Evolutionary conservation across 257 asterid genomes (phyloP).

Genomic region (Primulina eburnea): DNA sequence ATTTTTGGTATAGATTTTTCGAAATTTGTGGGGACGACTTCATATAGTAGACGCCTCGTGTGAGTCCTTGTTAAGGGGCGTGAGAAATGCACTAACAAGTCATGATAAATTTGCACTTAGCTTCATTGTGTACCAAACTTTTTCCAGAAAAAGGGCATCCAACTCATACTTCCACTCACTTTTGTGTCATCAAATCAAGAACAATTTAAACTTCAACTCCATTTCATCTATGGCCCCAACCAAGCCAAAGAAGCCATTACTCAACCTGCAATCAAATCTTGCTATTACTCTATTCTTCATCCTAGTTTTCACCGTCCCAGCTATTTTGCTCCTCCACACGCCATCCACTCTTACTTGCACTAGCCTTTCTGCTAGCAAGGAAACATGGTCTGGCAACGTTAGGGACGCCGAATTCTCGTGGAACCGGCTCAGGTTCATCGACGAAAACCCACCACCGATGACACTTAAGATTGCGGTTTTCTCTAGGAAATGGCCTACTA

Average conservation of each 20-base stretch:
- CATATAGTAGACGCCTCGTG: slow-evolving; percentile 16
- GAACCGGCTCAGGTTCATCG: slow-evolving; percentile 52
- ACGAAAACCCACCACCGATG: slow-evolving; percentile 28
- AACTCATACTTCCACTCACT: slow-evolving; percentile 37
- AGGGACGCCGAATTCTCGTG: slow-evolving; percentile 64
- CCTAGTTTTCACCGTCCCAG: slow-evolving; percentile 77
- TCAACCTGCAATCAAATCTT: slow-evolving; percentile 58
- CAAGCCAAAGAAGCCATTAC: slow-evolving; percentile 44
- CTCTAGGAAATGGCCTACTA: slow-evolving; percentile 84
- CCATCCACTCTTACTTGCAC: slow-evolving; percentile 49
- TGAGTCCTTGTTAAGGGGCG: slow-evolving; percentile 23
- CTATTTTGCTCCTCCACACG: slow-evolving; percentile 73
- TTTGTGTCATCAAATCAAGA: slow-evolving; percentile 20
- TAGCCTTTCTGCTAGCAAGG: slow-evolving; percentile 30
- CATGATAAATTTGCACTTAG: slow-evolving; percentile 30
- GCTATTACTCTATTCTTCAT: slow-evolving; percentile 72
- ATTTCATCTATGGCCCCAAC: slow-evolving; percentile 45
- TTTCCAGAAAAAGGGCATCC: slow-evolving; percentile 25
- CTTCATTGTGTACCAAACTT: slow-evolving; percentile 47
- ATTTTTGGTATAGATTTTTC: no score
- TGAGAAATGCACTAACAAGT: slow-evolving; percentile 41
- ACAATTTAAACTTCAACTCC: background rate
- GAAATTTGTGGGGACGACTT: background rate
- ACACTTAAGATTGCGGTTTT: slow-evolving; percentile 74
- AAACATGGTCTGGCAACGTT: slow-evolving; percentile 74